Base-by-base conservation (phyloP, 768 basidiomycete species). In the Tulasnella sp. region DNA sequence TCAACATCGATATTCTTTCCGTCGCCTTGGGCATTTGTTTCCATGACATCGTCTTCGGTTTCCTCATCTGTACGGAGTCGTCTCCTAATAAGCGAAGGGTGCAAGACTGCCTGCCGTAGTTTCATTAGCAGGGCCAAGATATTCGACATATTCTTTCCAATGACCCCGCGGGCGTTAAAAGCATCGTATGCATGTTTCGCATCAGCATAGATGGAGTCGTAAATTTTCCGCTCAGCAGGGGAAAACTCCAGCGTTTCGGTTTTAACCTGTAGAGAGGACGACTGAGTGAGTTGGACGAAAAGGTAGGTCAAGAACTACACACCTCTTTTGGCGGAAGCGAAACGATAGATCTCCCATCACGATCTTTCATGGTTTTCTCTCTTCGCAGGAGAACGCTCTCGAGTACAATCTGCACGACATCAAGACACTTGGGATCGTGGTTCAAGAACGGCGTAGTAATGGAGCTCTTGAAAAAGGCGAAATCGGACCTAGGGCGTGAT, bases 41-140 rank as follows among this genome's bases (percentile, higher is more conserved):
- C 60, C 50, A 69, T 69, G 31, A 93, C 84, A 3, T 83, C 84
- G 2, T 87, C 88, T 72, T 88, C 89, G 14, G 86, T 86, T n/a
- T 85, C 83, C 2, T 77, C 81, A 1, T 87, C 40, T 20, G 77
- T 64, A 18, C 16, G 64, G 34, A 69, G 31, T 31, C 40, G 69
- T 64, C 84, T 89, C 14, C 94, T 86, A 12, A 98, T 95, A 34
- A 99, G 90, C 81, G 90, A 90, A 0, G 97, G 96, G 84, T 98
- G 97, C 31, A 98, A 89, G 4, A 98, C 96, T 11, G 96, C 96
- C 79, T 96, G 95, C 44, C 97, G 93, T 42, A 98, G 86, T 81
- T 95, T 90, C 95, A 97, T 97, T 41, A 98, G 88, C 94, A 97
- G 96, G 18, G 96, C 95, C 83, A 98, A 89, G 84, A 96, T 95